phyloP scores from a whole-genome alignment of 257 asterid genomes.

The Capsicum rhomboideum region DNA sequence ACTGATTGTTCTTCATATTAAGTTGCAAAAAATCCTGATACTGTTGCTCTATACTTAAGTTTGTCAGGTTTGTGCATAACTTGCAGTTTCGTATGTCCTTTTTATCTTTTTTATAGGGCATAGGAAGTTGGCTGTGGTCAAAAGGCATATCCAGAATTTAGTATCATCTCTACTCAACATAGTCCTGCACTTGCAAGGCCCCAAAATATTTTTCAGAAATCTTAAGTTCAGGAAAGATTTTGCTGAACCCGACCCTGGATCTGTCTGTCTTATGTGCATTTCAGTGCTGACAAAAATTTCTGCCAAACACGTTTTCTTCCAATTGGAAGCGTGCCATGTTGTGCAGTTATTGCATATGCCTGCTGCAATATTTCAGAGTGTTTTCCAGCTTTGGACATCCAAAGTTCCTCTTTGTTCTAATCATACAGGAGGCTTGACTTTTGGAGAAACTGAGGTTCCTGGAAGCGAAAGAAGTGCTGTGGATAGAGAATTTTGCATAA shows the following conservation, averaged over 20 bases:
- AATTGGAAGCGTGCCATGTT: constrained; percentile 48
- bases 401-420: constrained; percentile 14
- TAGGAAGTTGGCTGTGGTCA: constrained; percentile 46
- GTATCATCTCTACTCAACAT: constrained; percentile 71
- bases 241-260: constrained; percentile 66
- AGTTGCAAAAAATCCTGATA: background rate
- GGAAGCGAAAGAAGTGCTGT: constrained; percentile 18
- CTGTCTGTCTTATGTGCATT: constrained; percentile 62
- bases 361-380: constrained; percentile 59
- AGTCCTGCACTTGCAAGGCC: constrained; percentile 76
- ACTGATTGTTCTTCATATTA: background rate
- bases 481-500: constrained; percentile 39
- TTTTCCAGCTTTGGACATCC: constrained; percentile 44
- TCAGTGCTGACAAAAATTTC: constrained; percentile 60
- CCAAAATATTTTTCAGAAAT: constrained; percentile 36
- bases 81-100: background rate
- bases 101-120: constrained; percentile 50
- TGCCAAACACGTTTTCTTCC: constrained; percentile 51
- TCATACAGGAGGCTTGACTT: background rate
- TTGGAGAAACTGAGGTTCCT: constrained; percentile 5
- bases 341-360: constrained; percentile 67
- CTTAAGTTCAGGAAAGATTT: constrained; percentile 20
- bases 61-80: background rate
- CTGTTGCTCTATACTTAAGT: background rate
- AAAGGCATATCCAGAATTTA: constrained; percentile 55